A percentile compares a stretch with the other conserved stretches of the same genome.
These are phyloP conservation scores for Sporothrix variecibatus DNA, from an alignment of 2,329 filamentous ascomycete species.

Conservation along the genomic window DNA sequence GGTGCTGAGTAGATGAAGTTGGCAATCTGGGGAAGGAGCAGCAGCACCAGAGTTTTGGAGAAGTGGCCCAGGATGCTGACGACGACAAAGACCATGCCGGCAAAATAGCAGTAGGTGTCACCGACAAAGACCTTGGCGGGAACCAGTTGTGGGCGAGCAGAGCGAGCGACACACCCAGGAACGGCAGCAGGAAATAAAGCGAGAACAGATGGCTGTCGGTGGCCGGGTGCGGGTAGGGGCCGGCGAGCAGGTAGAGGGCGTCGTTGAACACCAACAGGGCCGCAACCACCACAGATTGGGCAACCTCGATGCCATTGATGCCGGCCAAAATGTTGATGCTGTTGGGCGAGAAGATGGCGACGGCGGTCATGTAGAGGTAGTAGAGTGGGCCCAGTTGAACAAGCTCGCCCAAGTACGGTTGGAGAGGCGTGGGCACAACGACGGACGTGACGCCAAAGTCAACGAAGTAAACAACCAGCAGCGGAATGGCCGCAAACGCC, in stretches of 20 bases:
- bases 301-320: conserved; percentile 97
- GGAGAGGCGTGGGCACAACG: conserved; percentile 83
- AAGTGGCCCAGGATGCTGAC: conserved; percentile 97
- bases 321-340: conserved; percentile 99
- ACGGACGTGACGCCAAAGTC: conserved; percentile 97
- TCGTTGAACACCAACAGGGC: conserved; percentile 84
- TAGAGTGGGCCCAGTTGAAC: conserved; percentile 82
- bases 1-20: conserved; percentile 95
- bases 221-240: conserved; percentile 78
- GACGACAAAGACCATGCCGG: conserved; percentile 97
- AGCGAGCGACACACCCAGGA: conserved; percentile 87
- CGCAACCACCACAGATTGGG: conserved; percentile 90
- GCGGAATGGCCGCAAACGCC: conserved; percentile 86
- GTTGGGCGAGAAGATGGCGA: conserved; percentile 97
- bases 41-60: conserved; percentile 89
- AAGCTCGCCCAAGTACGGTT: conserved; percentile 80
- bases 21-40: conserved; percentile 91
- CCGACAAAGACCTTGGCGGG: conserved; percentile 94
- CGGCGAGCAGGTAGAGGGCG: conserved; percentile 71
- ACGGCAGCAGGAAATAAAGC: conserved; percentile 89
- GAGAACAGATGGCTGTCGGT: conserved; percentile 96
- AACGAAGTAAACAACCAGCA: conserved; percentile 96
- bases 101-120: conserved; percentile 99
- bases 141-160: conserved; percentile 94
- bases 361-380: conserved; percentile 94